Base-by-base conservation (phyloP, 805 yeast species). In the Kluyveromyces aestuarii region DNA sequence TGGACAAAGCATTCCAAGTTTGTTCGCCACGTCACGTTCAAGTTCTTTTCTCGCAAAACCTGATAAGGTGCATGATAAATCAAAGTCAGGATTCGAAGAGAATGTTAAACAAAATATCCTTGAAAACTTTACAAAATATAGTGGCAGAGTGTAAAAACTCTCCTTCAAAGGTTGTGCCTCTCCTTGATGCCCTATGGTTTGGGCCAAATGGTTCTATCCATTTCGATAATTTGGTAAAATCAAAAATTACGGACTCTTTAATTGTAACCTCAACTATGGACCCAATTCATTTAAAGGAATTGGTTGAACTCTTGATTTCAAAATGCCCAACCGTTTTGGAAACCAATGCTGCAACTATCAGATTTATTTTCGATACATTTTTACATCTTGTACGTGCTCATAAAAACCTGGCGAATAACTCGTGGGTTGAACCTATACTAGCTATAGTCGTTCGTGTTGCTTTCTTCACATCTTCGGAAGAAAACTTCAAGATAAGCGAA, bases 201-300 rank as follows among this genome's bases (percentile, higher is more conserved):
- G 74, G 76, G 13, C 64, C 70, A 16, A 72, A 72, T 39, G 86
- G 86, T 5, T 74, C 79, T 38, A 71, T 85, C 58, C 80, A 80
- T 51, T 89, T 90, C 64, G 97, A 90, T 64, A 72, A 75, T 51
- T 61, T 85, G 27, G 83, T 96, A 1, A 88, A 84, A 58, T 69
- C 90, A 1, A 87, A 83, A 60, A 77, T 87, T 0, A 68, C 79
- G 11, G 80, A 78, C 40, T 63, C 61, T 13, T 58, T 81, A 9
- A 53, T 80, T 8, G 44, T 57, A 2, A 53, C 47, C 33, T 39
- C 48, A 37, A 49, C 51, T 1, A 42, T 55, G 38, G 47, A 52
- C 2, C 43, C 55, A 6, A 36, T 42, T 8, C 47, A 48, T 9
- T 27, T 57, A 8, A 46, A 50, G 18, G 45, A 48, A 17, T 18